Conservation (phyloP, 768 basidiomycete species). For the Xerocomellus amylosporus region DNA sequence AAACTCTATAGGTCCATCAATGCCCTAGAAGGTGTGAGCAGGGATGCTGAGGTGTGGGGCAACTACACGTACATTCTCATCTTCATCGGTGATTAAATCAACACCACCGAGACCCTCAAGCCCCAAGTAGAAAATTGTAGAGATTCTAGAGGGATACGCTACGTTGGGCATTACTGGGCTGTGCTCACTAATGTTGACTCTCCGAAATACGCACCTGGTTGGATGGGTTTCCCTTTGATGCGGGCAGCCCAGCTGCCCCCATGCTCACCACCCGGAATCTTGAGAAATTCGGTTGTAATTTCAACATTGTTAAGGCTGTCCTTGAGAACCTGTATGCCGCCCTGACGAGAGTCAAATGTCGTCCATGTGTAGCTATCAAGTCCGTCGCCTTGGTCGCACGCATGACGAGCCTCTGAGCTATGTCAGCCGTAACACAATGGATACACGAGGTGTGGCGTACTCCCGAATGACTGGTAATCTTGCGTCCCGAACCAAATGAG, state of each 20-base stretch:
- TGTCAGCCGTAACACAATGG: background rate
- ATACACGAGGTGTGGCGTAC: slow-evolving; percentile 41
- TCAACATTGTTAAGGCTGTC: slow-evolving; percentile 83
- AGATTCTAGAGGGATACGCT: slow-evolving; percentile 58
- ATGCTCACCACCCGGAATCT: slow-evolving; percentile 76
- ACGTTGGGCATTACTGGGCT: slow-evolving; percentile 26
- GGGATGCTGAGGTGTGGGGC: background rate
- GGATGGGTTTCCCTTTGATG: slow-evolving; percentile 77
- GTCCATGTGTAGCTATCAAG: slow-evolving; percentile 85
- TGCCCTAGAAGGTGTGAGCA: slow-evolving; percentile 51
- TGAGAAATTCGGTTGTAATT: slow-evolving; percentile 81
- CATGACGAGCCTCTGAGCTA: slow-evolving; percentile 67
- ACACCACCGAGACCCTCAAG: slow-evolving; percentile 84
- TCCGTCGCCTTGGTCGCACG: slow-evolving; percentile 85
- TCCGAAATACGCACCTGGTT: slow-evolving; percentile 42
- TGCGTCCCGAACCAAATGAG: slow-evolving; percentile 93
- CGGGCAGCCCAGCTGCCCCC: slow-evolving; percentile 90
- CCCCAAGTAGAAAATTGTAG: slow-evolving; percentile 83
- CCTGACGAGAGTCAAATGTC: slow-evolving; percentile 80
- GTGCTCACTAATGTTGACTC: background rate
- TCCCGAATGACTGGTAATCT: slow-evolving; percentile 67
- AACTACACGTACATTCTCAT: slow-evolving; percentile 59
- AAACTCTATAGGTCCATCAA: slow-evolving; percentile 67
- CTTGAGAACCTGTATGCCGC: slow-evolving; percentile 79
- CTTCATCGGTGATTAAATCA: slow-evolving; percentile 73